A percentile compares a stretch with the other conserved stretches of the same genome.
Evolutionary conservation across 495 filamentous ascomycete species (phyloP).

Genomic region (Cryomyces minteri): DNA sequence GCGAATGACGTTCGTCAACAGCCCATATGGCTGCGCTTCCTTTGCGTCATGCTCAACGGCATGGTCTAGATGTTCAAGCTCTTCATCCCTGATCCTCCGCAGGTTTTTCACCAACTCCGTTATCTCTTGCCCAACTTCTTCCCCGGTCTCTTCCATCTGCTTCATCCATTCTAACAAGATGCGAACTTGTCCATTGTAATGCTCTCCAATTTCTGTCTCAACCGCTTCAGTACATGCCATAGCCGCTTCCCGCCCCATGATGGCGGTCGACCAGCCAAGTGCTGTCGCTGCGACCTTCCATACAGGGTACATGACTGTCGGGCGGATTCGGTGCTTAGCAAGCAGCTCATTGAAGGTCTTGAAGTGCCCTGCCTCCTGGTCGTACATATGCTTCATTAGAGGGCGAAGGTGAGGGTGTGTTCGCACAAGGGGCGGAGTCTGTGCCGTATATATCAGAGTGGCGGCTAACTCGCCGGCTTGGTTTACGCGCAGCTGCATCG

Average conservation of each 20-base stretch:
- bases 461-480: slow-evolving; percentile 27
- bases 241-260: slow-evolving; percentile 84
- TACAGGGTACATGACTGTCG: slow-evolving; percentile 82
- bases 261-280: slow-evolving; percentile 72
- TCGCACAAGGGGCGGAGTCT: slow-evolving; percentile 44
- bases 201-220: slow-evolving; percentile 90
- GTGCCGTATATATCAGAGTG: slow-evolving; percentile 31
- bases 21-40: slow-evolving; percentile 69
- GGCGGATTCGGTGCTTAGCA: slow-evolving; percentile 75
- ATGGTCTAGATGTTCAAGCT: slow-evolving; percentile 91
- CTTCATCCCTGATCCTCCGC: slow-evolving; percentile 80
- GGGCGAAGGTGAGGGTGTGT: slow-evolving; percentile 71
- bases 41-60: slow-evolving; percentile 84
- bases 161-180: slow-evolving; percentile 62
- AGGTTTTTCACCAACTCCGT: slow-evolving; percentile 53
- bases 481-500: slow-evolving; percentile 22
- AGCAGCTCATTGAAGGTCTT: slow-evolving; percentile 68
- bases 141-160: slow-evolving; percentile 40
- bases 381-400: slow-evolving; percentile 95
- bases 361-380: slow-evolving; percentile 82
- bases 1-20: slow-evolving; percentile 76
- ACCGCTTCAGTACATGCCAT: slow-evolving; percentile 99
- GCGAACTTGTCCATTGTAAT: slow-evolving; percentile 88
- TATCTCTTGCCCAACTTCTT: slow-evolving; percentile 65
- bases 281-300: slow-evolving; percentile 75